phyloP scores from a whole-genome alignment of 768 basidiomycete species.

The Cantharellus anzutake region DNA sequence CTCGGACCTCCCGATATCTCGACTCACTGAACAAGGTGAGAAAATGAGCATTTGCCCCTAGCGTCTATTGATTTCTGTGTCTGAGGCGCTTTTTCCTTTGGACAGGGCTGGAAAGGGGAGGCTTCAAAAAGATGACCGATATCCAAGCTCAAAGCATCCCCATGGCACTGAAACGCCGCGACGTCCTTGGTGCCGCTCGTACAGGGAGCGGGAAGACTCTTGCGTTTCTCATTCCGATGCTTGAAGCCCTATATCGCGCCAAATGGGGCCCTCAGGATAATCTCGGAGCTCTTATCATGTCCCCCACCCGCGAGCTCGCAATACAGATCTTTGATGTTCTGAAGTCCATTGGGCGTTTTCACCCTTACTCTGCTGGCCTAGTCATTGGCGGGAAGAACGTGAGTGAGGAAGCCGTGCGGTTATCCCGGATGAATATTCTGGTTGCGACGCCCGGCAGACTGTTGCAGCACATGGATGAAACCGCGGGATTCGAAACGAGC shows the following conservation, averaged over 20 bases:
- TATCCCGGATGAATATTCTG: slow-evolving; percentile 94
- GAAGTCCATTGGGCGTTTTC: slow-evolving; percentile 79
- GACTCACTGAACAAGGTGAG: slow-evolving; percentile 51
- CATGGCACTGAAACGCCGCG: slow-evolving; percentile 37
- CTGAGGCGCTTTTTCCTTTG: neutral
- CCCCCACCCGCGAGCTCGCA: slow-evolving; percentile 84
- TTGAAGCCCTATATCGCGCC: slow-evolving; percentile 42
- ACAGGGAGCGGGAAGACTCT: slow-evolving; percentile 63
- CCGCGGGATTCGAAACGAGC: slow-evolving; percentile 79
- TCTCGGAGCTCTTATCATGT: slow-evolving; percentile 77
- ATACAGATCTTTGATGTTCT: slow-evolving; percentile 97
- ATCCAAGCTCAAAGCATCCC: slow-evolving; percentile 47
- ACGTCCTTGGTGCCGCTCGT: slow-evolving; percentile 48
- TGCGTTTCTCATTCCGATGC: slow-evolving; percentile 47
- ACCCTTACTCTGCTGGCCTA: slow-evolving; percentile 82
- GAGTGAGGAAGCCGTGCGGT: slow-evolving; percentile 76
- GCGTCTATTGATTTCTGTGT: neutral
- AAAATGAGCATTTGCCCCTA: neutral
- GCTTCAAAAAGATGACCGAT: slow-evolving; percentile 75
- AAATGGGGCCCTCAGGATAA: slow-evolving; percentile 61
- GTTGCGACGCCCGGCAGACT: slow-evolving; percentile 91
- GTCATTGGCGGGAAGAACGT: slow-evolving; percentile 94
- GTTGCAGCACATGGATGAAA: slow-evolving; percentile 96
- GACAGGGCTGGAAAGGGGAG: slow-evolving; percentile 68
- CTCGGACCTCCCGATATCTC: slow-evolving; percentile 59